Evolutionary conservation across 2,329 filamentous ascomycete species (phyloP).

Genomic region (Helotiales sp.): DNA sequence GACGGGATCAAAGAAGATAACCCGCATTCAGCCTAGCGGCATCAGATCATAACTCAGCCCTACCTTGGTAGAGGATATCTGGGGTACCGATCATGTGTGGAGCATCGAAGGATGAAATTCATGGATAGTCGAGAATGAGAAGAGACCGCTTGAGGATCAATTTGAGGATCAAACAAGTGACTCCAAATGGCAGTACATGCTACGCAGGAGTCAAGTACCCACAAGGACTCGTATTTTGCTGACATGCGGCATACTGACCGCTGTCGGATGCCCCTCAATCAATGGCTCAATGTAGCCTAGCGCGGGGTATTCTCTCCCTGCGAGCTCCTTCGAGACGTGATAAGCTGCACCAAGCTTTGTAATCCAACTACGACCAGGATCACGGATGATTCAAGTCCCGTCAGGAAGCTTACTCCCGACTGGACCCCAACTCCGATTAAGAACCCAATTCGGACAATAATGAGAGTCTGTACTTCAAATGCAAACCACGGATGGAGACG

Average conservation of each 20-base stretch:
- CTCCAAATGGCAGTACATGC: neutral
- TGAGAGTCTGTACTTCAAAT: neutral
- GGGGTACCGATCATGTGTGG: too few species aligned
- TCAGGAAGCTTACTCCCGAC: neutral
- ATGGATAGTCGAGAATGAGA: too few species aligned
- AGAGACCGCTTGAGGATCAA: neutral
- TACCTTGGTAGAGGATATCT: too few species aligned
- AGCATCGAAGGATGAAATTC: too few species aligned
- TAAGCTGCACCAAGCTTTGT: neutral
- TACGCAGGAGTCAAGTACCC: neutral
- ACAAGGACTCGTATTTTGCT: too few species aligned
- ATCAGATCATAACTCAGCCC: neutral
- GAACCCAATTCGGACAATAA: conserved; percentile 10
- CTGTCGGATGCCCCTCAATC: too few species aligned
- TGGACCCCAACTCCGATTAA: conserved; percentile 2
- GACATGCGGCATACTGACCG: too few species aligned
- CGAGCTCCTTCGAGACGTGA: neutral
- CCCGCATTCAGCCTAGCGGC: neutral
- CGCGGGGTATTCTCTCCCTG: neutral
- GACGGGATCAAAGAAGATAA: neutral
- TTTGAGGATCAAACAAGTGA: neutral
- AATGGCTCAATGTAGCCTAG: neutral
- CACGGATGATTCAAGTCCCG: neutral
- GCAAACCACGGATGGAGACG: neutral
- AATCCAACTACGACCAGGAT: neutral